Percentiles rank a stretch among this genome's conserved stretches.
Evolutionary conservation across 176 grass and related monocot genomes (phyloP).

Genomic region (Triticum timopheevii): DNA sequence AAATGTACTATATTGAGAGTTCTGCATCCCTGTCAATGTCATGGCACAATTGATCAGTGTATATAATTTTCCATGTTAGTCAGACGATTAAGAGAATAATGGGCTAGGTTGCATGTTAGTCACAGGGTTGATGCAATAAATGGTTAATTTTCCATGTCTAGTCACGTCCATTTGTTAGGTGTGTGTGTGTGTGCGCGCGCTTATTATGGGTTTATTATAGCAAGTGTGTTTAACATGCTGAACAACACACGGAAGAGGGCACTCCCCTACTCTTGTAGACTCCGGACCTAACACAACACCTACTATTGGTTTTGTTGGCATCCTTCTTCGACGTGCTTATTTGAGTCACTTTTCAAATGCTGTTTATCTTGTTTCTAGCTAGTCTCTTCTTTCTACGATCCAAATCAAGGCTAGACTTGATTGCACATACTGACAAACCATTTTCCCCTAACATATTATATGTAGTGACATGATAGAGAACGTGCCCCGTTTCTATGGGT

Average conservation of each 20-base stretch:
- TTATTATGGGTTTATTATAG: not conserved
- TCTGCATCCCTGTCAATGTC: constrained; percentile 39
- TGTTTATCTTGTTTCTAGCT: not conserved
- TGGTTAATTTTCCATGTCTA: not conserved
- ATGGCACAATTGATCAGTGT: constrained; percentile 34
- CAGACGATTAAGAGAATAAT: not conserved
- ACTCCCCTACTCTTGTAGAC: constrained; percentile 33
- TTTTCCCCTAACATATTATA: not conserved
- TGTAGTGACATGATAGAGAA: not conserved
- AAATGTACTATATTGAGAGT: constrained; percentile 16
- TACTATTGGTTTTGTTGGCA: constrained; percentile 9
- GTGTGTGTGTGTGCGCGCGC: not conserved
- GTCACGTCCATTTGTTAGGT: constrained; percentile 35
- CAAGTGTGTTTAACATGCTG: constrained; percentile 32
- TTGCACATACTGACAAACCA: not conserved
- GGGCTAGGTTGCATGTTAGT: not conserved
- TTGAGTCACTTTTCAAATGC: constrained; percentile 18
- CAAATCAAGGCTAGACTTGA: not conserved
- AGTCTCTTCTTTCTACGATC: constrained; percentile 4
- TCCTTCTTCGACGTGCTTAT: constrained; percentile 13
- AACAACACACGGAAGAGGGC: constrained; percentile 20
- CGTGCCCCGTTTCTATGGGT: not conserved
- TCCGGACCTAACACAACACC: constrained; percentile 38
- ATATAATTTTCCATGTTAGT: not conserved
- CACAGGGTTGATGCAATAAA: not conserved